Percentiles rank a stretch among this genome's conserved stretches.
phyloP scores from a whole-genome alignment of 257 asterid genomes.

The Primulina huaijiensis region DNA sequence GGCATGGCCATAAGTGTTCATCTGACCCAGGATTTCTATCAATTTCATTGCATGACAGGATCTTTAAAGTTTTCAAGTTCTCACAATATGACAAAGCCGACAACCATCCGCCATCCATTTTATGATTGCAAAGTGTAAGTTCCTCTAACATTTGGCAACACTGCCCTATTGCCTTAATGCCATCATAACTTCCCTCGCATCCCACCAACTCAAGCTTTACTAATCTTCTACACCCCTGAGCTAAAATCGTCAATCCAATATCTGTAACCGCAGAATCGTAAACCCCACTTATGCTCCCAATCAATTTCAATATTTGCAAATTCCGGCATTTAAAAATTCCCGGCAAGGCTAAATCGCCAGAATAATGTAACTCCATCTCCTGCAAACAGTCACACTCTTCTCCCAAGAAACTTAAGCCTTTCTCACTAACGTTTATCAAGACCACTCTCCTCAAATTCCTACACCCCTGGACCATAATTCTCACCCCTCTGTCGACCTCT shows the following conservation, averaged over 20 bases:
- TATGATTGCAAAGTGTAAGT: conserved; percentile 60
- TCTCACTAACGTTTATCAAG: conserved; percentile 63
- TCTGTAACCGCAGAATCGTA: conserved; percentile 69
- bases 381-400: conserved; percentile 80
- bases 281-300: conserved; percentile 60
- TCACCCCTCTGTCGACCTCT: conserved; percentile 63
- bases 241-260: conserved; percentile 84
- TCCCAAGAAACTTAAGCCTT: conserved; percentile 57
- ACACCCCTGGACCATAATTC: conserved; percentile 70
- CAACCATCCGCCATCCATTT: conserved; percentile 96
- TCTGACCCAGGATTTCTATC: conserved; percentile 75
- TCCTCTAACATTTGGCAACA: conserved; percentile 89
- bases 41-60: conserved; percentile 59
- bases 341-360: conserved; percentile 55
- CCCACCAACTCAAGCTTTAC: conserved; percentile 83
- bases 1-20: conserved; percentile 73
- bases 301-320: conserved; percentile 79
- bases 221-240: conserved; percentile 81
- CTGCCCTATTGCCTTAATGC: conserved; percentile 85
- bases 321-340: conserved; percentile 62
- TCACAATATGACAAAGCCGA: conserved; percentile 72
- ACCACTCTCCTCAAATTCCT: conserved; percentile 51
- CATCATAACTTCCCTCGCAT: conserved; percentile 91
- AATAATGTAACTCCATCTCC: conserved; percentile 79
- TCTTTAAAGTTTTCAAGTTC: conserved; percentile 77